Conservation (phyloP, 441 rosid genomes). For the Erodium texanum region DNA sequence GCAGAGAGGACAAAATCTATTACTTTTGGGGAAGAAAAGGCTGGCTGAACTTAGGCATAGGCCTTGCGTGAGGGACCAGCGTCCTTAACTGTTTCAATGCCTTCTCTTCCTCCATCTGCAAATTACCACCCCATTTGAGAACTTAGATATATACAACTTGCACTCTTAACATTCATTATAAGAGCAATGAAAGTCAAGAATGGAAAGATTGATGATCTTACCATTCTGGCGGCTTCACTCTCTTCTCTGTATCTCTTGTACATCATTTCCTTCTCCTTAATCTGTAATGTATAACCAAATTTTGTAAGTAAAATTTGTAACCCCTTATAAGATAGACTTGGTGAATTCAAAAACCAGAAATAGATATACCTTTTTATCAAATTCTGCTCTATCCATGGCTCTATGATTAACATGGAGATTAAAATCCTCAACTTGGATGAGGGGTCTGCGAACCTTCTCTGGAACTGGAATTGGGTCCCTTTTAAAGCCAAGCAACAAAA, state of each 20-base stretch:
- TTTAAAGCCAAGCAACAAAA: constrained; percentile 2
- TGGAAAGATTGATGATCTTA: constrained; percentile 14
- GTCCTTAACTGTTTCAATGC: constrained; percentile 81
- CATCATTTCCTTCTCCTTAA: constrained; percentile 73
- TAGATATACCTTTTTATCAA: constrained; percentile 65
- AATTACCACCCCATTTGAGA: neutral
- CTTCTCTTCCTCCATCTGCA: constrained; percentile 79
- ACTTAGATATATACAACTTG: neutral
- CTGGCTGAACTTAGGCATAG: constrained; percentile 72
- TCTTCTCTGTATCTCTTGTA: constrained; percentile 94
- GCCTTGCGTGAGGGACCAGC: constrained; percentile 86
- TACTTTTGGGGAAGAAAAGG: constrained; percentile 91
- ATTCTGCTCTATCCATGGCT: constrained; percentile 76
- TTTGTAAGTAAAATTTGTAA: neutral
- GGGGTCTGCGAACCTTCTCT: constrained; percentile 76
- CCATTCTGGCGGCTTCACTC: constrained; percentile 77
- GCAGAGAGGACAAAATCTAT: constrained; percentile 4
- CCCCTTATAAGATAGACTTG: neutral
- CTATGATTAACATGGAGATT: constrained; percentile 64
- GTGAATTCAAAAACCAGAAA: neutral
- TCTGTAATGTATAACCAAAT: constrained; percentile 17
- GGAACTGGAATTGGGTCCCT: constrained; percentile 92
- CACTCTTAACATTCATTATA: too few species aligned
- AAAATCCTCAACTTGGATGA: constrained; percentile 69
- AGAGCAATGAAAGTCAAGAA: too few species aligned